Conservation (phyloP, 2,329 filamentous ascomycete species). For the Aspergillus novoparasiticus region DNA sequence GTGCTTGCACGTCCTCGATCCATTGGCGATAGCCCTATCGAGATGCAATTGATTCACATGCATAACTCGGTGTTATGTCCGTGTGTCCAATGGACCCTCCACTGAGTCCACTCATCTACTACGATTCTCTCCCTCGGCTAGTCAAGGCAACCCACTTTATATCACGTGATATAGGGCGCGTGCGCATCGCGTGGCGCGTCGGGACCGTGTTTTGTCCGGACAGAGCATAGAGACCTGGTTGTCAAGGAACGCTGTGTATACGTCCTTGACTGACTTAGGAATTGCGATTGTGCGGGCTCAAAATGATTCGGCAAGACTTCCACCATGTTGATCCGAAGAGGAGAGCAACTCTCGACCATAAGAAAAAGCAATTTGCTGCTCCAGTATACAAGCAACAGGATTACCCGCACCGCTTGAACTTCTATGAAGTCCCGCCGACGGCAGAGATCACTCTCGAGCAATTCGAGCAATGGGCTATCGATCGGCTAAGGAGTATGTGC, state of each 20-base stretch:
- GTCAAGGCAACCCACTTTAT: not conserved
- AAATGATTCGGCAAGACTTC: constrained; percentile 49
- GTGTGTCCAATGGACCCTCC: not conserved
- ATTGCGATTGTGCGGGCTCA: constrained; percentile 10
- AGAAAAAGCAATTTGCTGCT: constrained; percentile 83
- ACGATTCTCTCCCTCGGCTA: constrained; percentile 10
- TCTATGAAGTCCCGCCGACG: constrained; percentile 85
- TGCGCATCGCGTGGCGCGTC: constrained; percentile 25
- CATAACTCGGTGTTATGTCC: not conserved
- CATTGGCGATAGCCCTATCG: not conserved
- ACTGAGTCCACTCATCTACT: not conserved
- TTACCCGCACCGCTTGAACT: constrained; percentile 87
- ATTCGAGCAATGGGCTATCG: constrained; percentile 98
- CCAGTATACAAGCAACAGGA: constrained; percentile 74
- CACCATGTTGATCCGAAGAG: constrained; percentile 64
- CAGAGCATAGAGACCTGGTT: not conserved
- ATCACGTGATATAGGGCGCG: constrained; percentile 19
- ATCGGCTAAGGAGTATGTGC: constrained; percentile 73
- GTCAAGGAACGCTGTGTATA: not conserved
- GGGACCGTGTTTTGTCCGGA: constrained; percentile 11
- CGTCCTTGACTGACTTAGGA: not conserved
- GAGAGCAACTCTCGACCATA: constrained; percentile 73
- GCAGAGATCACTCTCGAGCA: constrained; percentile 94
- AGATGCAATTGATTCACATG: not conserved
- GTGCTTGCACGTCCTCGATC: not conserved